phyloP scores from a whole-genome alignment of 1,139 yeast species.

The Protomyces pachydermus region DNA sequence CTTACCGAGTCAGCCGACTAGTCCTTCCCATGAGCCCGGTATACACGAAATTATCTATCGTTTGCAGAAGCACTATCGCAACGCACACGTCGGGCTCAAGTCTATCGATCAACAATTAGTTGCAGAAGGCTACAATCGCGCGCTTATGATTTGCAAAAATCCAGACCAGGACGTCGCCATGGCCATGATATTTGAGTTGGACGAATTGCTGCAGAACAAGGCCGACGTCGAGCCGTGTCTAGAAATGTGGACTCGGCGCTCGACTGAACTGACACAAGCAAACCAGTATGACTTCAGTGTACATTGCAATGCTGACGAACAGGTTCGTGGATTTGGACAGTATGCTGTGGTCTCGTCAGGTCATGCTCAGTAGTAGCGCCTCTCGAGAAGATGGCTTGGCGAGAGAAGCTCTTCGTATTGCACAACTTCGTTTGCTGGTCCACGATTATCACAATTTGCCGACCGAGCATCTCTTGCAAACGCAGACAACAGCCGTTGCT shows the following conservation, averaged over 20 bases:
- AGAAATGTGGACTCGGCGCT: not conserved
- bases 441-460: not conserved
- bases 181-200: not conserved
- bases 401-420: constrained; percentile 33
- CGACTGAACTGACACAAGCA: not conserved
- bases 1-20: constrained; percentile 46
- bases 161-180: not conserved
- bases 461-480: not conserved
- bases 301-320: no score
- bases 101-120: not conserved
- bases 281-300: not conserved
- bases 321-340: not conserved
- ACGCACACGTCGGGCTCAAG: not conserved
- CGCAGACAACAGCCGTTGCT: constrained; percentile 9
- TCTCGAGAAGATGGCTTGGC: no score
- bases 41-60: not conserved
- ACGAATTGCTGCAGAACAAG: not conserved
- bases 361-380: constrained; percentile 12
- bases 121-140: not conserved
- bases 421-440: constrained; percentile 31
- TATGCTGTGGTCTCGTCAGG: constrained; percentile 16
- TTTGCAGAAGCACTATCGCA: not conserved
- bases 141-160: no score
- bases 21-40: constrained; percentile 40
- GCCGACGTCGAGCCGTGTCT: not conserved